phyloP scores from a whole-genome alignment of 805 yeast genomes.

The Zygosaccharomyces pseudorouxii region DNA sequence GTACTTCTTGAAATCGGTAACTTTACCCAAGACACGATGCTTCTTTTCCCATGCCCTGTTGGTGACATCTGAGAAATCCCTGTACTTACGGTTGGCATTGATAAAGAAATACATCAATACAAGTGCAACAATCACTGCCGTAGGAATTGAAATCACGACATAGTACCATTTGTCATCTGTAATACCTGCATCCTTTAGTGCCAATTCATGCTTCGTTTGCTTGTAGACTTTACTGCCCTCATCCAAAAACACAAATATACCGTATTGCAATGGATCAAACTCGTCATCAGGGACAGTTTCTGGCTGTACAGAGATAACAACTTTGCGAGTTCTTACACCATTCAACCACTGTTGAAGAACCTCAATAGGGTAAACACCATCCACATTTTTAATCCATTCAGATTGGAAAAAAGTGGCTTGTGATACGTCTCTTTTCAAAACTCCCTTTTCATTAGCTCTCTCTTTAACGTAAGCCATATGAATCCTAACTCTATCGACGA shows the following conservation, averaged over 20 bases:
- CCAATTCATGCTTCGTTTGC: constrained; percentile 41
- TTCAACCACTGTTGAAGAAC: constrained; percentile 61
- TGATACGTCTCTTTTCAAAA: constrained; percentile 42
- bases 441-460: constrained; percentile 50
- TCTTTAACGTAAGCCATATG: constrained; percentile 67
- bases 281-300: constrained; percentile 61
- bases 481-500: constrained; percentile 55
- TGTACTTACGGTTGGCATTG: constrained; percentile 49
- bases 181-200: constrained; percentile 43
- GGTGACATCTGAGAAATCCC: constrained; percentile 47
- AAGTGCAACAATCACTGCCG: constrained; percentile 55
- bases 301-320: constrained; percentile 71
- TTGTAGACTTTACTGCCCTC: constrained; percentile 41
- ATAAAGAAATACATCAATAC: constrained; percentile 63
- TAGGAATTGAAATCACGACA: constrained; percentile 63
- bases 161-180: constrained; percentile 50
- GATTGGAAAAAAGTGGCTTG: constrained; percentile 53
- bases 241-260: constrained; percentile 45
- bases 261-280: constrained; percentile 49
- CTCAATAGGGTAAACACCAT: constrained; percentile 62
- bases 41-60: constrained; percentile 34
- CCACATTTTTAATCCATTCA: constrained; percentile 62
- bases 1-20: constrained; percentile 34
- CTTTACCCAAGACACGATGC: constrained; percentile 40
- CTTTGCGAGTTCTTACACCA: constrained; percentile 48